Evolutionary conservation across 1,139 yeast genomes (phyloP), one percentile per base, ranked within the genome.

Genomic region (Casaregolazyma lundiana): DNA sequence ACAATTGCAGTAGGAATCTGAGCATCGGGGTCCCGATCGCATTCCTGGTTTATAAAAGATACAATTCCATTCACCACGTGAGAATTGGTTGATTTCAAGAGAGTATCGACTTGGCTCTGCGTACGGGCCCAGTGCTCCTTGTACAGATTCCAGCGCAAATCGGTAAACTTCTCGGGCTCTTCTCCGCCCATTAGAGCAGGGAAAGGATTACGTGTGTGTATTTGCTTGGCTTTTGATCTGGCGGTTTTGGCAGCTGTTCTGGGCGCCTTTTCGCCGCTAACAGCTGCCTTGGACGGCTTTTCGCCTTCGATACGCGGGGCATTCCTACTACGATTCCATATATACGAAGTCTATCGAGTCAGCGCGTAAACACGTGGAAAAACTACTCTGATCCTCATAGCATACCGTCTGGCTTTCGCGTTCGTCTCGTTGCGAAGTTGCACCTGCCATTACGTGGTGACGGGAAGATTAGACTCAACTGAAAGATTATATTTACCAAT

Each of bases 141-240:
- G 51, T 65, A 71, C 41, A 64, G 50, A 4, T 57, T 54, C 73
- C 74, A 70, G 50, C 75, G 53, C 42, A 56, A 51, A 13, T 56
- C 43, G 2, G 60, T 63, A 35, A 59, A 58, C 1, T 54, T 60
- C 2, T 49, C 50, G 1, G 66, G 52, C 51, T 71, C 75, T n/a
- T 58, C 47, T 2, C 72, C 73, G 20, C 67, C 67, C n/a, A 69
- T 52, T 3, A 71, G 56, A 41, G 57, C 61, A 5, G 66, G 69
- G 55, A 70, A 68, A 1, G 73, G 73, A 9, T 35, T 42, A 4
- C 1, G n/a, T 21, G 21, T 35, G 4, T 3, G 7, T 3, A 17
- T 17, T 39, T 2, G 35, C 13, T 18, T 34, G 34, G 21, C 7
- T 20, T 20, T 22, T 16, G 18, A 15, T 22, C 17, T 38, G 22